Percentiles rank a stretch among this genome's conserved stretches.
Conservation (phyloP, 345 rosid genomes). For the Moricandia moricandioides region DNA sequence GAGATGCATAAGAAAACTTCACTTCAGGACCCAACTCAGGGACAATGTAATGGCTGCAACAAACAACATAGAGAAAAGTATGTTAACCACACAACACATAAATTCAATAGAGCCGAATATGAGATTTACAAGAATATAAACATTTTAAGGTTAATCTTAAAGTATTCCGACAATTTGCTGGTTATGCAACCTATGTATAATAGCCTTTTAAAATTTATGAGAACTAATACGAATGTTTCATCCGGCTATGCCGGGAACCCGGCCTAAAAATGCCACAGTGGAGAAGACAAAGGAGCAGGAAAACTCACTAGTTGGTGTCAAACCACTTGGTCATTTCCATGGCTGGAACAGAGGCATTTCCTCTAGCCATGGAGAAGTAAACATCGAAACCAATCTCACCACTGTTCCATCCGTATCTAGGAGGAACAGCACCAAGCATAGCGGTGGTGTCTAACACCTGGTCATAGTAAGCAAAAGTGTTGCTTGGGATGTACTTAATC, state of each 20-base stretch:
- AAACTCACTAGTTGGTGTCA: conserved; percentile 98
- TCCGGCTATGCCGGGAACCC: neutral
- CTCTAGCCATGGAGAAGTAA: conserved; percentile 98
- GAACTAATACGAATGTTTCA: neutral
- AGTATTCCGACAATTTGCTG: neutral
- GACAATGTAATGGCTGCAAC: conserved; percentile 85
- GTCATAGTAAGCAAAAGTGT: conserved; percentile 89
- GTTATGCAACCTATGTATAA: neutral
- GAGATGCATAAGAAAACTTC: conserved; percentile 86
- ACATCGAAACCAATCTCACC: conserved; percentile 84
- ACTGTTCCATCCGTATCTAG: conserved; percentile 71
- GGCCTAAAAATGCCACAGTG: neutral
- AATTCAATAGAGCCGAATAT: neutral
- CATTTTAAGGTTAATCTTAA: neutral
- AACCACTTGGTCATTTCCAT: conserved; percentile 99
- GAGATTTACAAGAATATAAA: neutral
- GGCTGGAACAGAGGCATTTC: conserved; percentile 93
- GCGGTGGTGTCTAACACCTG: conserved; percentile 91
- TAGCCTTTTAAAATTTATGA: neutral
- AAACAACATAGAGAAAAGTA: neutral
- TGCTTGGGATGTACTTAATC: conserved; percentile 93
- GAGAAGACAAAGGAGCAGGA: neutral
- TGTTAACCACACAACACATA: neutral
- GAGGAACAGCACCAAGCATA: conserved; percentile 96
- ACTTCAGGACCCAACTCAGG: conserved; percentile 96